Base-by-base conservation (phyloP, 345 rosid genomes). In the Gossypium mustelinum region DNA sequence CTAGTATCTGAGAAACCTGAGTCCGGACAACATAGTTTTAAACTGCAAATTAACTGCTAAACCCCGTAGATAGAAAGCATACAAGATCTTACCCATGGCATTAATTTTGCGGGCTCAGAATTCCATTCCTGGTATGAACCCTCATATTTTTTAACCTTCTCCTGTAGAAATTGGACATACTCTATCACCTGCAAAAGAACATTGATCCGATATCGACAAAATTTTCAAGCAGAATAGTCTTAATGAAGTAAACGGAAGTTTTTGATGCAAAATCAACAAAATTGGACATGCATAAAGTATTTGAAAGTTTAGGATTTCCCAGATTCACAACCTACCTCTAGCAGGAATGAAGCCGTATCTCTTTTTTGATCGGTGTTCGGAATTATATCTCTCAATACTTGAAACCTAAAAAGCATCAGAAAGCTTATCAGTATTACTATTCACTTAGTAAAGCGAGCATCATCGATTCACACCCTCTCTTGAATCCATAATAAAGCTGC, bases 291-390 rank as follows among this genome's bases (percentile, higher is more conserved):
- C 13, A 73, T 60, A 47, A 59, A 18, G 3, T 45, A 69, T 16
- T n/a, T 44, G 18, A 56, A 11, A 18, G 14, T 11, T 17, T 70
- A 16, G 24, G 45, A 59, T 59, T 2, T 52, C 8, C 39, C 20
- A 56, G 17, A 20, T 65, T 65, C 66, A 45, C 17, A 24, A 39
- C 39, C n/a, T 82, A 93, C 99, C 99, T 96, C 98, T 81, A 92
- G 81, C 34, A 96, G 85, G 82, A 96, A 93, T 0, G 99, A 96
- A 16, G 99, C 98, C 0, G 97, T 96, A 80, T 96, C 99, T 76
- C 92, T 82, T 79, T 93, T 96, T 66, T 96, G 99, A 54, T 96
- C 97, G 76, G 90, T 82, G 73, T 89, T 86, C 8, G 99, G 98
- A 80, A 96, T 89, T 47, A 96, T 84, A 24, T 87, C 97, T 87